A percentile compares a stretch with the other conserved stretches of the same genome.
phyloP scores from a whole-genome alignment of 2,329 filamentous ascomycete species.

The Beauveria varroae region DNA sequence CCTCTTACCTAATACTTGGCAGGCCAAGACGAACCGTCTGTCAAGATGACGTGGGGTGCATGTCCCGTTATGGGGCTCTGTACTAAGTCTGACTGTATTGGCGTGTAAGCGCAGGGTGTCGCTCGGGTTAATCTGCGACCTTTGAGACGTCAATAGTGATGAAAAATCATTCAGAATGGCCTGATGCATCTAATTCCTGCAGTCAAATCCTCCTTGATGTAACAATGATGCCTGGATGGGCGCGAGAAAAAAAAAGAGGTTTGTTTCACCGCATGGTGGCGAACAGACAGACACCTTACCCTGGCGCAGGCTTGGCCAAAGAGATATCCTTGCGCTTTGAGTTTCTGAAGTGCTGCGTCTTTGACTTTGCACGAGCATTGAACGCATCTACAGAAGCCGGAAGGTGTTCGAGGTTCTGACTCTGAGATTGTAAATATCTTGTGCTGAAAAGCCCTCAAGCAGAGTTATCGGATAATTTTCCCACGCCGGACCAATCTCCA shows the following conservation, averaged over 20 bases:
- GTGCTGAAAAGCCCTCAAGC: not conserved
- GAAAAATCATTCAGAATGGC: not conserved
- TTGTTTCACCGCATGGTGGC: not conserved
- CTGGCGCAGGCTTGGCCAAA: not conserved
- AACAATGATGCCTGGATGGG: not conserved
- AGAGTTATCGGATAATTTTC: not conserved
- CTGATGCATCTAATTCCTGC: not conserved
- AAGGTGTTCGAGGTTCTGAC: too few species aligned
- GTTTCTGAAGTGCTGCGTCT: not conserved
- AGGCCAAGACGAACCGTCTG: constrained; percentile 7
- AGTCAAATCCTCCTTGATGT: not conserved
- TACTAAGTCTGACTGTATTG: constrained; percentile 12
- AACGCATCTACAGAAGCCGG: not conserved
- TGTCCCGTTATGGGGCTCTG: not conserved
- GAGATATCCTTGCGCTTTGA: not conserved
- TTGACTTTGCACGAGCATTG: not conserved
- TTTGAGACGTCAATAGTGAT: not conserved
- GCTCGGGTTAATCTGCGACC: not conserved
- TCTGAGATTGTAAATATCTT: too few species aligned
- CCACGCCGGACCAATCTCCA: not conserved
- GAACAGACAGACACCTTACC: constrained; percentile 1
- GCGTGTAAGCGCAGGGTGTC: constrained; percentile 4
- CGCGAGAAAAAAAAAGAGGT: not conserved
- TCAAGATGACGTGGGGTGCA: constrained; percentile 11
- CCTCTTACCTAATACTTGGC: constrained; percentile 7